Evolutionary conservation across 306 rosid genomes (phyloP).

Genomic region (Geum urbanum): DNA sequence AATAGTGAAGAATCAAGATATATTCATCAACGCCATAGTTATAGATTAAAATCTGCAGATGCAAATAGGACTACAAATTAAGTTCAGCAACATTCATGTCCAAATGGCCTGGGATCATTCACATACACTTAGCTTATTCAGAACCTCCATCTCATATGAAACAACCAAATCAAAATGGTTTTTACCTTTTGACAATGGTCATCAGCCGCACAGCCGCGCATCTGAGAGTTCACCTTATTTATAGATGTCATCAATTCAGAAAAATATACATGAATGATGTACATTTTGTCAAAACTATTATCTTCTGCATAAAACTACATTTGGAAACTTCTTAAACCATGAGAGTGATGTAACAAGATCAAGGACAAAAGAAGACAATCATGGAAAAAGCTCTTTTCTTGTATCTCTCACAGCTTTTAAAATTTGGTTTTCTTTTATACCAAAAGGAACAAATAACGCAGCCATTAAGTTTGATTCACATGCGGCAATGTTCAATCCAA

Average conservation of each 20-base stretch:
- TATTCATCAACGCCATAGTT: not conserved
- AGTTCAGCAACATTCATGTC: not conserved
- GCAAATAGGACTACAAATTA: not conserved
- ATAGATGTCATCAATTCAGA: too few relatives aligned
- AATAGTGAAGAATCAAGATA: not conserved
- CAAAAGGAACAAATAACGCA: not conserved
- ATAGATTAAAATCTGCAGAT: not conserved
- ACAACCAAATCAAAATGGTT: too few relatives aligned
- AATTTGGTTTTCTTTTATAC: not conserved
- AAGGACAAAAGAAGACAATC: not conserved
- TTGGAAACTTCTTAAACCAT: not conserved
- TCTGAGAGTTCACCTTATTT: too few relatives aligned
- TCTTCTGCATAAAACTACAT: not conserved
- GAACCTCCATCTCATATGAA: not conserved
- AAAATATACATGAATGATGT: too few relatives aligned
- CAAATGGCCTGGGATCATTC: not conserved
- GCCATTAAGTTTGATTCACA: not conserved
- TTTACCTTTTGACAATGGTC: too few relatives aligned
- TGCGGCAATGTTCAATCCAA: not conserved
- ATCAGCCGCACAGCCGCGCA: too few relatives aligned
- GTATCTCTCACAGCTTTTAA: not conserved
- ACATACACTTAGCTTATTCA: not conserved
- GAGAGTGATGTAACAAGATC: not conserved
- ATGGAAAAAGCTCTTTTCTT: not conserved
- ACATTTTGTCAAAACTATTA: not conserved